Evolutionary conservation across 2,329 filamentous ascomycete genomes (phyloP).

Genomic region (Orbilia brochopaga): DNA sequence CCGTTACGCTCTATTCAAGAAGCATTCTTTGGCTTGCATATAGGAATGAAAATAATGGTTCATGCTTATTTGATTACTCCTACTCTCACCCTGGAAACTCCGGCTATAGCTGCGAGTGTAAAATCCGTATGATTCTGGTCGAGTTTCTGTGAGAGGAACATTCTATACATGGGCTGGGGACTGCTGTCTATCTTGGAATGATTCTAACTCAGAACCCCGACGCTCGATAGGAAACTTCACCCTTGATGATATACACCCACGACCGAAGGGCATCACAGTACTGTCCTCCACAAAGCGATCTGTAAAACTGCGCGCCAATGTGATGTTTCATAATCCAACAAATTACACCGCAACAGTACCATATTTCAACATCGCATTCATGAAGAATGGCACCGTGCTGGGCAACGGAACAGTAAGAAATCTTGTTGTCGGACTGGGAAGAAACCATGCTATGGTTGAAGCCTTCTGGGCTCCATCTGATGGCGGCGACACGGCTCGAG

Average conservation of each 20-base stretch:
- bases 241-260: conserved; percentile 63
- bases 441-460: conserved; percentile 72
- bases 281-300: conserved; percentile 74
- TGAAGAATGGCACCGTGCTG: conserved; percentile 74
- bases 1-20: not conserved
- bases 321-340: conserved; percentile 91
- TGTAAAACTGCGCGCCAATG: conserved; percentile 71
- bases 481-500: conserved; percentile 67
- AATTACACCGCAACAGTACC: conserved; percentile 83
- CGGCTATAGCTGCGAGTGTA: not conserved
- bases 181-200: not conserved
- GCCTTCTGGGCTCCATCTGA: conserved; percentile 76
- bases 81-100: not conserved
- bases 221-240: conserved; percentile 65
- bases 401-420: conserved; percentile 75
- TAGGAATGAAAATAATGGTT: not conserved
- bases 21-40: not conserved
- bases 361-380: conserved; percentile 75
- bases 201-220: conserved; percentile 53
- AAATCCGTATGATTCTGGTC: not conserved
- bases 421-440: conserved; percentile 69
- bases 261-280: conserved; percentile 74
- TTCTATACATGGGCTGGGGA: not conserved
- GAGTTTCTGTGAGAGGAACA: not conserved
- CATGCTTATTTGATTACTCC: not conserved